Evolutionary conservation across 2,329 filamentous ascomycete species (phyloP), one percentile per base, ranked within the genome.

Genomic region (Thermothelomyces thermophilus): DNA sequence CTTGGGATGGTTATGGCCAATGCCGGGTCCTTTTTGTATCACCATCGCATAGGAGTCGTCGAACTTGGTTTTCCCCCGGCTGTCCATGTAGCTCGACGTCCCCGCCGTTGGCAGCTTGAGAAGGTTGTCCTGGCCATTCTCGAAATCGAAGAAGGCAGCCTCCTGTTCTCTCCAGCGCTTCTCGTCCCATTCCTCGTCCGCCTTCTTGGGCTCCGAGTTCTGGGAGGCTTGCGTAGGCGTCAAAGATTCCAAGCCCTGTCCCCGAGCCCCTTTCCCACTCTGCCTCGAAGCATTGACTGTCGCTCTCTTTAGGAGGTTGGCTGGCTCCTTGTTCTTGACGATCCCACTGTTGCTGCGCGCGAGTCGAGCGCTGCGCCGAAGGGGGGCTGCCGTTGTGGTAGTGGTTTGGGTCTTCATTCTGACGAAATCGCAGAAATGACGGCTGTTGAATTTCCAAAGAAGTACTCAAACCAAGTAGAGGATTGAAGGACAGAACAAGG

Each of bases 1-100:
- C 30, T 51, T 57, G n/a, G 56, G 56, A 19, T 58, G 56, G 2
- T 35, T 30, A 3, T 9, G 3, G 10, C 55, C 52, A n/a, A 46
- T 24, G 8, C 42, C 41, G 8, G 26, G 36, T 26, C 30, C 41
- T 7, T 24, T 10, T 33, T 45, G 47, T 10, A 20, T 5, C 16
- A 19, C 16, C 33, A 34, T 34, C 2, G n/a, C 28, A 11, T 40
- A 53, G 37, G 33, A 43, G 24, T 55, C 30, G 47, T 58, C 48
- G 28, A 52, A 55, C 3, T 2, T 11, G 1, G 6, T 26, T 3
- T 9, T 26, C 2, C 31, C 30, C 1, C 24, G 19, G 16, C 10
- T 9, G 31, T 51, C 31, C 13, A 40, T 8, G 19, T 50, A 50
- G 3, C 4, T 16, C 2, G 35, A 17, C 3, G 47, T 50, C 13